Evolutionary conservation across 805 yeast species (phyloP), one percentile per base, ranked within the genome.

Genomic region (Blastobotrys peoriensis): DNA sequence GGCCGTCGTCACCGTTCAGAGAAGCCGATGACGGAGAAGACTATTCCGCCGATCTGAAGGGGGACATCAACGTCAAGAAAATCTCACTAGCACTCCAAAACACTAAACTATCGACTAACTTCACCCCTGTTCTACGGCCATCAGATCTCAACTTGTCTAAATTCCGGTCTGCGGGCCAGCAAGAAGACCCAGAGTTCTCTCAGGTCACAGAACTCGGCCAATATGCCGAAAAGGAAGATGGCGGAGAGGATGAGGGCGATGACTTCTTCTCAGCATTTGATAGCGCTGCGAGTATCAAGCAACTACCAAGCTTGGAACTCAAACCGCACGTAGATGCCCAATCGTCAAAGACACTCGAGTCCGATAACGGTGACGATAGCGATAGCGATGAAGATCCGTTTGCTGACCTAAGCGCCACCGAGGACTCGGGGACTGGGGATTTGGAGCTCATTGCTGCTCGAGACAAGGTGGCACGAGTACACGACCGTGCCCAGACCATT

Each of bases 191-290:
- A n/a, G n/a, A n/a, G n/a, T n/a, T n/a, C n/a, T n/a, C n/a, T n/a
- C n/a, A n/a, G n/a, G n/a, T n/a, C n/a, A n/a, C n/a, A n/a, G n/a
- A n/a, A 6, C 35, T 42, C 4, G 44, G 41, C 13, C 10, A 23
- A 10, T 44, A 23, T 22, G 30, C 28, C 8, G 50, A 50, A 9
- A 43, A 33, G 13, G 53, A 52, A 9, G 53, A 49, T 4, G 52
- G 46, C 2, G 45, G 39, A 16, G 54, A 47, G 16, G n/a, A n/a
- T n/a, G n/a, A n/a, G n/a, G n/a, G n/a, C n/a, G n/a, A n/a, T n/a
- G 59, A 56, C 33, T 54, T 46, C 28, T 40, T 56, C 5, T 40
- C 44, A 5, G 50, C 47, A 19, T 47, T 53, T n/a, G 50, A 51
- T 15, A 34, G 33, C 16, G n/a, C n/a, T n/a, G n/a, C n/a, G n/a